Conservation (phyloP, 306 rosid species). For the Sphenostylis stenocarpa region DNA sequence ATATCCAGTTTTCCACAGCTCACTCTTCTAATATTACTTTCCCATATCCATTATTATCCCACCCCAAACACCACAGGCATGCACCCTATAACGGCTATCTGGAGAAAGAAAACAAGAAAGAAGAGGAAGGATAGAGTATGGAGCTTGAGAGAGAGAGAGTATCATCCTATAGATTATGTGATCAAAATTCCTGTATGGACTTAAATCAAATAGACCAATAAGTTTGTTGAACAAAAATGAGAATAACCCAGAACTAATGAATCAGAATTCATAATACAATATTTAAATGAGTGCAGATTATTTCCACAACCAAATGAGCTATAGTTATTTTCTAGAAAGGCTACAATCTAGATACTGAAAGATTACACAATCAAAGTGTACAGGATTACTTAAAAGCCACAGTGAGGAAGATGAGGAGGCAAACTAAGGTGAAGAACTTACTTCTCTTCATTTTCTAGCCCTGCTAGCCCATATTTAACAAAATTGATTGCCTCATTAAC, state of each 20-base stretch:
- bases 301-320: constrained; percentile 22
- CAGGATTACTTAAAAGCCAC: not conserved
- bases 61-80: not conserved
- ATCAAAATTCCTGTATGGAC: constrained; percentile 9
- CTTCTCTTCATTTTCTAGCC: constrained; percentile 61
- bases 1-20: not conserved
- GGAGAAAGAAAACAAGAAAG: not conserved
- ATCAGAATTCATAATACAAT: not conserved
- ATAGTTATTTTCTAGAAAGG: not conserved
- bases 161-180: not conserved
- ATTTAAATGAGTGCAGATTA: not conserved
- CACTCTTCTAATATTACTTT: not conserved
- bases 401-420: constrained; percentile 11
- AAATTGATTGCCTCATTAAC: constrained; percentile 65
- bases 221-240: not conserved
- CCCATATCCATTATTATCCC: not conserved
- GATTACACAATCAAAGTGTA: not conserved
- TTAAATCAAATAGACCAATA: constrained; percentile 6
- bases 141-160: not conserved
- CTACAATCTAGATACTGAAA: constrained; percentile 18
- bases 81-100: not conserved
- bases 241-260: constrained; percentile 9
- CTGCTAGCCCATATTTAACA: constrained; percentile 45
- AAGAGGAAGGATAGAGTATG: constrained; percentile 6
- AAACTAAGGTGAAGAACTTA: constrained; percentile 36